These are phyloP conservation scores for Aristolochia contorta DNA, from an alignment of 164 flowering plant species.

Conservation along the genomic window DNA sequence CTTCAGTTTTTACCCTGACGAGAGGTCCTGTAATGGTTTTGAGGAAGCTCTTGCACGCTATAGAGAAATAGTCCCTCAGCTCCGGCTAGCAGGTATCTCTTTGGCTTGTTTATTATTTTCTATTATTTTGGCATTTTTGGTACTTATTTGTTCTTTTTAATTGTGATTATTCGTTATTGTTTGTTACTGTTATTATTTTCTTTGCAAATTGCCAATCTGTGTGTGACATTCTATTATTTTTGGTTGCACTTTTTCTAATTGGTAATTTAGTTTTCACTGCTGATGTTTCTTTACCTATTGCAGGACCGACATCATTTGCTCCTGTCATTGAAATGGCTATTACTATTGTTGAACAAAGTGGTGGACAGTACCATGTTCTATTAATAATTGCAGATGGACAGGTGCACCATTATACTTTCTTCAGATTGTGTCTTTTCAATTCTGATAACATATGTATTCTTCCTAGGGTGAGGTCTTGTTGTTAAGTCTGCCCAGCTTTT, in stretches of 20 bases:
- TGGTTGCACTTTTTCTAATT: background rate
- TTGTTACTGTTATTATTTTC: background rate
- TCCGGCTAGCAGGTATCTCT: conserved; percentile 66
- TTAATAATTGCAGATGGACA: conserved; percentile 98
- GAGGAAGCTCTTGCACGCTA: conserved; percentile 72
- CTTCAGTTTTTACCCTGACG: conserved; percentile 79
- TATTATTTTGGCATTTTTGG: no score
- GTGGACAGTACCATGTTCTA: conserved; percentile 92
- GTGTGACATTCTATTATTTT: background rate
- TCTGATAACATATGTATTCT: no score
- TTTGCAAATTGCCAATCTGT: background rate
- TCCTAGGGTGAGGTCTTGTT: no score
- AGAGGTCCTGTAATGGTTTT: conserved; percentile 73
- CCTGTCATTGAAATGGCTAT: conserved; percentile 85
- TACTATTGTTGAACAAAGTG: conserved; percentile 76
- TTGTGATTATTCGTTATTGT: background rate
- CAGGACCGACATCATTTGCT: conserved; percentile 98
- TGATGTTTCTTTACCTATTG: background rate
- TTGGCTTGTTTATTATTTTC: background rate
- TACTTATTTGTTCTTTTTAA: background rate
- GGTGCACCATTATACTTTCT: conserved; percentile 28
- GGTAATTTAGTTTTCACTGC: background rate
- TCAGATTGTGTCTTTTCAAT: background rate
- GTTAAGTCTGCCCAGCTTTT: no score
- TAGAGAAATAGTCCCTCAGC: conserved; percentile 69